A percentile compares a stretch with the other conserved stretches of the same genome.
phyloP scores from a whole-genome alignment of 345 rosid species.

The Theobroma cacao region DNA sequence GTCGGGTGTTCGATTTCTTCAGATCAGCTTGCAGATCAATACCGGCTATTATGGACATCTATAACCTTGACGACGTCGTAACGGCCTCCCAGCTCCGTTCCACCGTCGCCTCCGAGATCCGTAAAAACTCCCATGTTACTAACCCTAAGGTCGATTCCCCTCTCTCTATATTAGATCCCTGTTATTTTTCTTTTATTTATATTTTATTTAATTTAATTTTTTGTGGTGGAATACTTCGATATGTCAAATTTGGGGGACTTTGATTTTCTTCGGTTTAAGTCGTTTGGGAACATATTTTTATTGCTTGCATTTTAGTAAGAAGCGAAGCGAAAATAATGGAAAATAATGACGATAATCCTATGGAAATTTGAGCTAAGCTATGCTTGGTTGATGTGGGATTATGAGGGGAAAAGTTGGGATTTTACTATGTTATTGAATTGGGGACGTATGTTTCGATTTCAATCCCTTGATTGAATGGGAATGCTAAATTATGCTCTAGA shows the following conservation, averaged over 20 bases:
- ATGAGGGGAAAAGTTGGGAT: background rate
- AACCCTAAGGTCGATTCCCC: conserved; percentile 64
- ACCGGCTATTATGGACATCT: conserved; percentile 77
- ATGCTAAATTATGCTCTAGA: background rate
- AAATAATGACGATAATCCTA: no score
- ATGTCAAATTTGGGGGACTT: background rate
- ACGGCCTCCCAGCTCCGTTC: conserved; percentile 75
- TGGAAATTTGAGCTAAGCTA: background rate
- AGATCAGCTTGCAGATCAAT: conserved; percentile 76
- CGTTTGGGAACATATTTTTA: background rate
- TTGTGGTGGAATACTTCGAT: no score
- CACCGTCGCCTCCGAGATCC: conserved; percentile 79
- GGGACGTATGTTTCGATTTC: background rate
- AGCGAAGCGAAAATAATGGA: background rate
- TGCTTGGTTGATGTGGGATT: background rate
- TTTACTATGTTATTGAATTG: background rate
- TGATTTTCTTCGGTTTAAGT: background rate
- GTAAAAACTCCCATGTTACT: conserved; percentile 68
- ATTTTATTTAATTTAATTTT: background rate
- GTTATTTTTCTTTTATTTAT: background rate
- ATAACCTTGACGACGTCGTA: conserved; percentile 85
- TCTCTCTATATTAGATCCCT: background rate
- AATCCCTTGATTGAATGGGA: background rate
- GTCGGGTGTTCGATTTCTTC: conserved; percentile 78
- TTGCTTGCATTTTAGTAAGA: background rate